Percentiles rank a stretch among this genome's conserved stretches.
Evolutionary conservation across 2,329 filamentous ascomycete genomes (phyloP).

Genomic region (Biscogniauxia sp.): DNA sequence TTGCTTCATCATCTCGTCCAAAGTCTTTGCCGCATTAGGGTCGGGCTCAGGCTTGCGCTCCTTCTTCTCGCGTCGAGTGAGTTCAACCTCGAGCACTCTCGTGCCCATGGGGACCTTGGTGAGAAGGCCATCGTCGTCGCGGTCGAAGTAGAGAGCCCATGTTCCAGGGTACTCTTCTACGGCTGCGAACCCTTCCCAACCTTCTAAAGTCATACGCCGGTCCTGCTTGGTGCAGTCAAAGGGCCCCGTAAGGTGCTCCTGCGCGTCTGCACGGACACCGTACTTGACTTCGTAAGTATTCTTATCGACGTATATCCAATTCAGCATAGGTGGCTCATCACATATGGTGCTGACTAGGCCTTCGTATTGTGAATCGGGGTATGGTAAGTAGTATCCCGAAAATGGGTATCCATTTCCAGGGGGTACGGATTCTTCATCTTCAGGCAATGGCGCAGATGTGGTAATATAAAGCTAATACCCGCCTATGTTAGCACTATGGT

Average conservation of each 20-base stretch:
- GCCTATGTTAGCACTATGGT: constrained; percentile 3
- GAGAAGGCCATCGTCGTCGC: constrained; percentile 43
- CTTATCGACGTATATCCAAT: constrained; percentile 49
- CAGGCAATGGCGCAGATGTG: constrained; percentile 32
- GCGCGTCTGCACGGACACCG: constrained; percentile 41
- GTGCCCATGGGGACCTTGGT: constrained; percentile 46
- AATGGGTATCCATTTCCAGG: constrained; percentile 46
- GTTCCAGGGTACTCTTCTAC: constrained; percentile 42
- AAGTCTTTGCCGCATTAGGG: constrained; percentile 22
- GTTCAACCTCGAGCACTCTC: constrained; percentile 54
- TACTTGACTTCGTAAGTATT: constrained; percentile 46
- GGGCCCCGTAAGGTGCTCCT: constrained; percentile 44
- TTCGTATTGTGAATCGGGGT: constrained; percentile 48
- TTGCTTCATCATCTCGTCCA: constrained; percentile 31
- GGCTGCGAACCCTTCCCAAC: constrained; percentile 50
- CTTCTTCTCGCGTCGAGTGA: constrained; percentile 50
- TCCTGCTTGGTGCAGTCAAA: constrained; percentile 54
- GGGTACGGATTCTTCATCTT: constrained; percentile 24
- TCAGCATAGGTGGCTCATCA: constrained; percentile 47
- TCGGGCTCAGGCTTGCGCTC: constrained; percentile 34
- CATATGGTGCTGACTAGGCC: constrained; percentile 49
- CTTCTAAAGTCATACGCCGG: constrained; percentile 46
- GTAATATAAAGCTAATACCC: constrained; percentile 44
- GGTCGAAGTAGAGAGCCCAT: constrained; percentile 49
- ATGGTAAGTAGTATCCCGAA: constrained; percentile 56